Evolutionary conservation across 2,329 filamentous ascomycete genomes (phyloP), one percentile per base, ranked within the genome.

Genomic region (Botrytis byssoidea): DNA sequence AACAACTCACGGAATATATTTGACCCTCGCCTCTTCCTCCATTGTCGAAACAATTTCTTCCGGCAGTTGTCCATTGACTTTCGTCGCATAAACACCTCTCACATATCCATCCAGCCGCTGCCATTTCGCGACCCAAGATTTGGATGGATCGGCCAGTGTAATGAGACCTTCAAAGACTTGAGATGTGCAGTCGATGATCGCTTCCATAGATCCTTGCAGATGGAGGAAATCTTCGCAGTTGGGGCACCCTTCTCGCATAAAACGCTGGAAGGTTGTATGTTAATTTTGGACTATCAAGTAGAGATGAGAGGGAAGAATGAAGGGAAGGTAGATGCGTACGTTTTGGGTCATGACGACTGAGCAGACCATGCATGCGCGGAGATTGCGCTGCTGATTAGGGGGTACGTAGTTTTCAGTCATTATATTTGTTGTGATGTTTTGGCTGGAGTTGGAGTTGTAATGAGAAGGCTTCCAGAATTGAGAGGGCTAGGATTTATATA

Each of bases 361-460:
- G 89, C 96, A 99, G 79, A 98, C 94, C 94, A 99, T 98, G 87
- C 96, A 99, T 80, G 96, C 96, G 84, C 96, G 95, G 78, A 97
- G 89, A 82, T 93, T 91, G 84, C 95, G 93, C 85, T 92, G 90
- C 84, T 96, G 93, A 82, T 86, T 88, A 10, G 92, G 88, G 25
- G 92, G 85, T 75, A 94, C 91, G 82, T 90, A 94, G 82, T 90
- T 92, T 73, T 86, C 85, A 78, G 85, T 76, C 78, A 82, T 82
- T 46, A 5, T 66, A 35, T 18, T 18, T 60, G 32, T 40, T 51
- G 55, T 40, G 25, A 22, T 51, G 2, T 29, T 29, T 22, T 42
- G 18, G n/a, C 25, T 40, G 35, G 25, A 57, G 35, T 22, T 68
- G 35, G 8, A 57, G 48, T 42, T 57, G 2, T 22, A 10, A 57